A percentile compares a stretch with the other conserved stretches of the same genome.
These are phyloP conservation scores for Stagonosporopsis rhizophila DNA, from an alignment of 2,329 filamentous ascomycete genomes.

Conservation along the genomic window DNA sequence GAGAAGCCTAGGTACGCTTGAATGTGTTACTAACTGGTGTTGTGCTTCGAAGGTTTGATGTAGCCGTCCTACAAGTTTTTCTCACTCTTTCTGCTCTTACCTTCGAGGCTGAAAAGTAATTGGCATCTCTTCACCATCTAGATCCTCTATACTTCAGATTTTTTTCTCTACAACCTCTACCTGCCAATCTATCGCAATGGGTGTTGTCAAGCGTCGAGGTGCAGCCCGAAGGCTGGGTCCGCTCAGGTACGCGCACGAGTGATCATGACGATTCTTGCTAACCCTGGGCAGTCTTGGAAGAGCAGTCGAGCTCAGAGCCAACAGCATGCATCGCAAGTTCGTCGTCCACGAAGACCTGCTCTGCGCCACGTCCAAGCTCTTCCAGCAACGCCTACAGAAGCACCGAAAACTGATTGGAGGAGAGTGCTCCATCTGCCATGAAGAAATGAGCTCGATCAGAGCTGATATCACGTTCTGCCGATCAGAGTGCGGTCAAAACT, in stretches of 20 bases:
- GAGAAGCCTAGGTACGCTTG: too few species aligned
- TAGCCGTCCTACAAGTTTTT: too few species aligned
- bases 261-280: neutral
- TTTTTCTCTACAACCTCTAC: too few species aligned
- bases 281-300: neutral
- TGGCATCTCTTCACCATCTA: too few species aligned
- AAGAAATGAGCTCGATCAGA: neutral
- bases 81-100: too few species aligned
- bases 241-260: neutral
- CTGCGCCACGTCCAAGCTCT: neutral
- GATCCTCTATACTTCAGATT: too few species aligned
- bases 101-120: too few species aligned
- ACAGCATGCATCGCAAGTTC: neutral
- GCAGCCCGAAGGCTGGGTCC: neutral
- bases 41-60: too few species aligned
- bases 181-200: neutral
- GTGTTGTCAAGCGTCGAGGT: neutral
- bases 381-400: neutral
- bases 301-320: neutral
- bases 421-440: neutral
- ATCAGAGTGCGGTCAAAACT: neutral
- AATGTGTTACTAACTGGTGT: too few species aligned
- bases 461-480: neutral
- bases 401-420: neutral
- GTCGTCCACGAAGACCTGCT: constrained; percentile 15